Evolutionary conservation across 768 basidiomycete species (phyloP).

Genomic region (Hericium alpestre): DNA sequence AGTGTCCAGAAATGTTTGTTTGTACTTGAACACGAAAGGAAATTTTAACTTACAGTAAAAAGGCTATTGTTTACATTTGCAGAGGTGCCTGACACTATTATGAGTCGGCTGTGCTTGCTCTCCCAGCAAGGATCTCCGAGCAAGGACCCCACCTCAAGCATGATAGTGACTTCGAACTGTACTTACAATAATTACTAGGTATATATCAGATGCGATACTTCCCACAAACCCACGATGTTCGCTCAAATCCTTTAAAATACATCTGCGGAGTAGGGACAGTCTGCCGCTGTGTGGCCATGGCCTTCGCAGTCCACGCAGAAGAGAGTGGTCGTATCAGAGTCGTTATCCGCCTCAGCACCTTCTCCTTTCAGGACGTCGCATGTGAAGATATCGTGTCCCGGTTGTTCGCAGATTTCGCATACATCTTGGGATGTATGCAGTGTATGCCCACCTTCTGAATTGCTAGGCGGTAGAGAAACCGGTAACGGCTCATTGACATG

Average conservation of each 20-base stretch:
- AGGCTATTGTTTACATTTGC: no score
- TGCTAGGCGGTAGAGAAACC: not conserved
- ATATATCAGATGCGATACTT: not conserved
- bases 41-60: no score
- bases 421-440: slow-evolving; percentile 26
- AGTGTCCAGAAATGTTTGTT: no score
- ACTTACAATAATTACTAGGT: not conserved
- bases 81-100: no score
- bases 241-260: slow-evolving; percentile 48
- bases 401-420: slow-evolving; percentile 81
- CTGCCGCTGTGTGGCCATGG: slow-evolving; percentile 60
- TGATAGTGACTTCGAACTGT: no score
- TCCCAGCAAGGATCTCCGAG: no score
- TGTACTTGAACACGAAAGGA: no score
- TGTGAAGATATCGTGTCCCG: slow-evolving; percentile 79
- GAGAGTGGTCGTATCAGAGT: slow-evolving; percentile 7
- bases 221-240: not conserved
- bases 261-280: slow-evolving; percentile 81
- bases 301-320: slow-evolving; percentile 84
- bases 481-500: no score
- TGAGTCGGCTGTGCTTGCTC: no score
- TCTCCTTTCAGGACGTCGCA: slow-evolving; percentile 67
- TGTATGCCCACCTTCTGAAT: slow-evolving; percentile 7
- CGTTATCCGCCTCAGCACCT: slow-evolving; percentile 14
- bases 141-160: not conserved